Conservation (phyloP, 371 early-diverging fungal species). For the Syncephalis fuscata region DNA sequence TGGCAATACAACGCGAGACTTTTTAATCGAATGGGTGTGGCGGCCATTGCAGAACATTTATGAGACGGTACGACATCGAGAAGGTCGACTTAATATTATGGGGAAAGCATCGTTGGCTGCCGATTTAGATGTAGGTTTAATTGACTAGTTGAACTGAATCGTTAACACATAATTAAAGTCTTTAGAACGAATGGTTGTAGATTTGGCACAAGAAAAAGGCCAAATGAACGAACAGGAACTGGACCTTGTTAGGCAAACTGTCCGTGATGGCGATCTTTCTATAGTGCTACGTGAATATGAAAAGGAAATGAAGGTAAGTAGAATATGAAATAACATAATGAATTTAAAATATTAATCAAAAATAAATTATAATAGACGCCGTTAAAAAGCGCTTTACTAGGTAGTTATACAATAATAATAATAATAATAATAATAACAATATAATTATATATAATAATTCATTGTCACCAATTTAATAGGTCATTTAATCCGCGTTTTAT, state of each 20-base stretch:
- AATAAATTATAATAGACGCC: slow-evolving; percentile 11
- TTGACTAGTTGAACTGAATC: background rate
- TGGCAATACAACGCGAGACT: slow-evolving; percentile 30
- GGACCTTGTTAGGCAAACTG: slow-evolving; percentile 16
- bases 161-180: slow-evolving; percentile 21
- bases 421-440: background rate
- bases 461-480: slow-evolving; percentile 15
- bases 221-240: slow-evolving; percentile 20
- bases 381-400: slow-evolving; percentile 12
- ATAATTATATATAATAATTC: too few species aligned
- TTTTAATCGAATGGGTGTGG: slow-evolving; percentile 60
- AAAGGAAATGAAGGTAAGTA: slow-evolving; percentile 42
- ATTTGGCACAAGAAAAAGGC: slow-evolving; percentile 52
- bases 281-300: slow-evolving; percentile 66
- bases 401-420: too few species aligned
- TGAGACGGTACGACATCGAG: slow-evolving; percentile 70
- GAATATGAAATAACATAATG: background rate
- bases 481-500: slow-evolving; percentile 62
- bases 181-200: slow-evolving; percentile 75
- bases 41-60: slow-evolving; percentile 58
- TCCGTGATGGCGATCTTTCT: slow-evolving; percentile 63
- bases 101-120: slow-evolving; percentile 59
- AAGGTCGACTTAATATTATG: slow-evolving; percentile 48
- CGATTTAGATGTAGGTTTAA: slow-evolving; percentile 47
- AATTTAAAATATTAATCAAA: background rate